Conservation (phyloP, 257 asterid species). For the Craterostigma plantagineum region DNA sequence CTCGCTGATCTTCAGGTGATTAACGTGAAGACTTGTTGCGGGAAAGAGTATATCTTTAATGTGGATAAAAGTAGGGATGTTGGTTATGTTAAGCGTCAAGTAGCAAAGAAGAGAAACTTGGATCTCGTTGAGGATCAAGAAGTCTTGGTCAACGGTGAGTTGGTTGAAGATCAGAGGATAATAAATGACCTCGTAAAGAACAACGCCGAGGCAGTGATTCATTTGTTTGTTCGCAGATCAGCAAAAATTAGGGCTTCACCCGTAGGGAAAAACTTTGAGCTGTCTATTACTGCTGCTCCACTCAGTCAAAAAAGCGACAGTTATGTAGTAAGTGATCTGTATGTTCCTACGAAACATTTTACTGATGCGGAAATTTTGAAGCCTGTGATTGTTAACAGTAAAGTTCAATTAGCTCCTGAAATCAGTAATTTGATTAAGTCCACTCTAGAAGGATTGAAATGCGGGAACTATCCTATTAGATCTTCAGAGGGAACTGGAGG, state of each 20-base stretch:
- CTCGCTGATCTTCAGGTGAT: constrained; percentile 54
- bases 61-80: constrained; percentile 56
- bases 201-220: constrained; percentile 55
- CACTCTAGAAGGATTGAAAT: constrained; percentile 41
- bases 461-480: constrained; percentile 45
- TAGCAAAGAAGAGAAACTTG: constrained; percentile 26
- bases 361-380: constrained; percentile 31
- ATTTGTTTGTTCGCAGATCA: constrained; percentile 54
- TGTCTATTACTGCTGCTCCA: constrained; percentile 39
- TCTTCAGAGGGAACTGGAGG: constrained; percentile 92
- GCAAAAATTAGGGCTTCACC: constrained; percentile 64
- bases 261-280: constrained; percentile 49
- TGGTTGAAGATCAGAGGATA: constrained; percentile 59
- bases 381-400: constrained; percentile 55
- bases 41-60: constrained; percentile 60
- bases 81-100: constrained; percentile 52
- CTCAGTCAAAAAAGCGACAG: constrained; percentile 13
- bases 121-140: constrained; percentile 45
- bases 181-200: constrained; percentile 49
- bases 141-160: constrained; percentile 54
- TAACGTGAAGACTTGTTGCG: constrained; percentile 50
- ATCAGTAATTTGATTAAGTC: constrained; percentile 30
- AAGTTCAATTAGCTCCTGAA: constrained; percentile 38
- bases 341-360: constrained; percentile 20
- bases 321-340: constrained; percentile 15